Conservation (phyloP, 2,329 filamentous ascomycete species). For the Cercospora sp. region DNA sequence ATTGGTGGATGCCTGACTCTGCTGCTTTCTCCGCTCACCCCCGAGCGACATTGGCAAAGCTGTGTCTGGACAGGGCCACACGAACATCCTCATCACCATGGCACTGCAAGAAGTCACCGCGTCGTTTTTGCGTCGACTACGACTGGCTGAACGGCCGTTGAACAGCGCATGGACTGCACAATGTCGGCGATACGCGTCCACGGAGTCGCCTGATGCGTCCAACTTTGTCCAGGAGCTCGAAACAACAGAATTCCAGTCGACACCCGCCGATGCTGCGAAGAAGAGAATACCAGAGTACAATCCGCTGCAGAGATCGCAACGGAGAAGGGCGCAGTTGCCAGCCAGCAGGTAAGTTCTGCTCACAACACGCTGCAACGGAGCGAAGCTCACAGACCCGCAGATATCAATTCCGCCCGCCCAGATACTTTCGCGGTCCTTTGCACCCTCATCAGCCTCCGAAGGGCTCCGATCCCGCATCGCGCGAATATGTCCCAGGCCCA, state of each 20-base stretch:
- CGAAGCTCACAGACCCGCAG: slow-evolving; percentile 48
- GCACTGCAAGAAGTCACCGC: slow-evolving; percentile 38
- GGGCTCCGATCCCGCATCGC: slow-evolving; percentile 80
- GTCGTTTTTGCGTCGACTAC: slow-evolving; percentile 34
- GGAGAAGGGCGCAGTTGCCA: slow-evolving; percentile 25
- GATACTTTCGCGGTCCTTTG: slow-evolving; percentile 89
- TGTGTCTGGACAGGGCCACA: not conserved
- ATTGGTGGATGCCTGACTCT: not conserved
- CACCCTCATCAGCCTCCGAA: slow-evolving; percentile 91
- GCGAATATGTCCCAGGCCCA: slow-evolving; percentile 85
- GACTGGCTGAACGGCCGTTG: slow-evolving; percentile 24
- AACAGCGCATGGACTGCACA: slow-evolving; percentile 29
- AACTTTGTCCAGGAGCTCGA: slow-evolving; percentile 47
- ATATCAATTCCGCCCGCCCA: slow-evolving; percentile 92
- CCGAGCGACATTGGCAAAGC: slow-evolving; percentile 2
- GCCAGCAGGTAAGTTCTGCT: slow-evolving; percentile 17
- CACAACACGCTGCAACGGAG: not conserved
- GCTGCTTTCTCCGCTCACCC: not conserved
- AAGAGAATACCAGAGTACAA: slow-evolving; percentile 52
- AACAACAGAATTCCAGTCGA: slow-evolving; percentile 44
- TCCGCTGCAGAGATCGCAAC: slow-evolving; percentile 44
- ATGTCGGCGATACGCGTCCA: slow-evolving; percentile 36
- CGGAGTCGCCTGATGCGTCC: slow-evolving; percentile 26
- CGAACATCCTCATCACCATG: slow-evolving; percentile 27
- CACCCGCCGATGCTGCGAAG: slow-evolving; percentile 43